These are phyloP conservation scores for Shiraia bambusicola DNA, from an alignment of 2,329 filamentous ascomycete genomes.

Conservation along the genomic window DNA sequence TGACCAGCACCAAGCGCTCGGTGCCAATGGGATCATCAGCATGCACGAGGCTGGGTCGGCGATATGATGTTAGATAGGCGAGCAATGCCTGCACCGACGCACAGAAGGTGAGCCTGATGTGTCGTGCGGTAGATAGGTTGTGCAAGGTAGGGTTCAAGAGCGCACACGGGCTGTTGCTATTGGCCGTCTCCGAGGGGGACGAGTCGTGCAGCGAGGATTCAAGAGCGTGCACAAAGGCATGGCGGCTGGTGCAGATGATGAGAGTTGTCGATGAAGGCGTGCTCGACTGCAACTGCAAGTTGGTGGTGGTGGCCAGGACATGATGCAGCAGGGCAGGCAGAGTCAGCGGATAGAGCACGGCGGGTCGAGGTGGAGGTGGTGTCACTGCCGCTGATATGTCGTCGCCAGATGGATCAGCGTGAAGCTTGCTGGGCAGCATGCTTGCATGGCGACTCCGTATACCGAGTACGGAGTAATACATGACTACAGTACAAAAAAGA, in stretches of 20 bases:
- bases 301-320: conserved; percentile 61
- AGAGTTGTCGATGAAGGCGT: conserved; percentile 60
- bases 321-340: conserved; percentile 61
- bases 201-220: conserved; percentile 46
- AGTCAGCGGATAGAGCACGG: conserved; percentile 44
- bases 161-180: conserved; percentile 25
- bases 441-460: too few relatives aligned
- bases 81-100: conserved; percentile 76
- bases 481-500: background rate
- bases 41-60: conserved; percentile 10
- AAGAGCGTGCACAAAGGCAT: conserved; percentile 65
- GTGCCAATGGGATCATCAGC: conserved; percentile 7
- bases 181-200: too few relatives aligned
- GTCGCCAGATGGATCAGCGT: conserved; percentile 3
- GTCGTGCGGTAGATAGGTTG: conserved; percentile 67
- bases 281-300: conserved; percentile 27
- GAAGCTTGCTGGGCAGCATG: conserved; percentile 3
- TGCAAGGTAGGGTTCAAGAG: conserved; percentile 67
- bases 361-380: conserved; percentile 26
- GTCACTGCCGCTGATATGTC: conserved; percentile 10
- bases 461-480: too few relatives aligned
- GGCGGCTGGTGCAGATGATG: conserved; percentile 67
- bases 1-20: conserved; percentile 61
- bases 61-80: conserved; percentile 65
- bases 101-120: conserved; percentile 70